Evolutionary conservation across 23 red algal species (phyloP).

Genomic region (Gracilariopsis chorda): DNA sequence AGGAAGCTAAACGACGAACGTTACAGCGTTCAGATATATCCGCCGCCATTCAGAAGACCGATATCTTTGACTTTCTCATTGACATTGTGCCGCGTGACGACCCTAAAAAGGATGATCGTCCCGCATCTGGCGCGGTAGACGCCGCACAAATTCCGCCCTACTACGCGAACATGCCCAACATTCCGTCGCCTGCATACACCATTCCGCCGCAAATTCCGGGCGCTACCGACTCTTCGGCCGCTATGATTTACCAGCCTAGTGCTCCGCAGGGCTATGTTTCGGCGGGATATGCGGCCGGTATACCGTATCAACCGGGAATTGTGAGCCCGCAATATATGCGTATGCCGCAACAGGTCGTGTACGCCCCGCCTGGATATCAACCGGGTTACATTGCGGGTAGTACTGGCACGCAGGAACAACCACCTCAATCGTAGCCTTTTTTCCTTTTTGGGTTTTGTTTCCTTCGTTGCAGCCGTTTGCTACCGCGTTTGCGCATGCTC

Average conservation of each 20-base stretch:
- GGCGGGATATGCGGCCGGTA: conserved; percentile 15
- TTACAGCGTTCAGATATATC: conserved; percentile 94
- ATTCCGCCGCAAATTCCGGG: conserved; percentile 44
- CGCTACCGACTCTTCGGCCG: conserved; percentile 39
- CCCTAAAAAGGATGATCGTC: conserved; percentile 74
- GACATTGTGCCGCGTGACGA: conserved; percentile 97
- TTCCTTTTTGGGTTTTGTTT: not conserved
- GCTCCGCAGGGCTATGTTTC: conserved; percentile 26
- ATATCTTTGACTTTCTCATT: conserved; percentile 99
- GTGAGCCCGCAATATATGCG: conserved; percentile 70
- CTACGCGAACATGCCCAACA: conserved; percentile 40
- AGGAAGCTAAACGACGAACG: conserved; percentile 92
- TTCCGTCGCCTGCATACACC: conserved; percentile 14
- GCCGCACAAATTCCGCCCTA: conserved; percentile 17
- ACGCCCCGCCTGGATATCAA: conserved; percentile 39
- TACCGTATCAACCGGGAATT: conserved; percentile 51
- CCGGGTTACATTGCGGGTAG: conserved; percentile 31
- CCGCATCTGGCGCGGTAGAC: conserved; percentile 25
- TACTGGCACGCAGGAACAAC: conserved; percentile 16
- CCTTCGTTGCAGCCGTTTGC: not conserved
- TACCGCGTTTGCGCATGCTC: not conserved
- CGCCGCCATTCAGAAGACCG: conserved; percentile 97
- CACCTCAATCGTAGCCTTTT: conserved; percentile 31
- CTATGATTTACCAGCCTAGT: conserved; percentile 47
- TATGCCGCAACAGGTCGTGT: conserved; percentile 57